phyloP scores from a whole-genome alignment of 1,284 basidiomycete species.

The Trichosporon coremiiforme region DNA sequence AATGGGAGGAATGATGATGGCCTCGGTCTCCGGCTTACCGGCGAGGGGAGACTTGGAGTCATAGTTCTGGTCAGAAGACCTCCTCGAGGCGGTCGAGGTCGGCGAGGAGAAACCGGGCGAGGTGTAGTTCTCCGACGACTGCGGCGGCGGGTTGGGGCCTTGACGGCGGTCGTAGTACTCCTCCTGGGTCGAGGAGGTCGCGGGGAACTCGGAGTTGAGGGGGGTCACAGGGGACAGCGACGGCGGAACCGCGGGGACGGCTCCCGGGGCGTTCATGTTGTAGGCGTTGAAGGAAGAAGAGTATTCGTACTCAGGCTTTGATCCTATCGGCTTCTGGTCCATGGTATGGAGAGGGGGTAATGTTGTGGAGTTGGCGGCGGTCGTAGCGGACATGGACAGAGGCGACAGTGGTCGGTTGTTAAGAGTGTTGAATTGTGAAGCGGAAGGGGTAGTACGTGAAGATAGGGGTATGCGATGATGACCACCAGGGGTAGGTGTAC shows the following conservation, averaged over 20 bases:
- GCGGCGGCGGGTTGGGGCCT: conserved; percentile 2
- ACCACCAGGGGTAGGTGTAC: conserved; percentile 8
- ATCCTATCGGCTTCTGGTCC: conserved; percentile 17
- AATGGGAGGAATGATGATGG: conserved; percentile 28
- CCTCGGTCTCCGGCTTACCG: conserved; percentile 20
- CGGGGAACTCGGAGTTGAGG: conserved; percentile 14
- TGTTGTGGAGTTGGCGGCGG: conserved; percentile 7
- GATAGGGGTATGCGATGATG: conserved; percentile 17
- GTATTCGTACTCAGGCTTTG: conserved; percentile 13
- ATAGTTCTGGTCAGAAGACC: conserved; percentile 18
- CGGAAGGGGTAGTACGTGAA: conserved; percentile 12
- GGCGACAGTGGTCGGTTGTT: conserved; percentile 4
- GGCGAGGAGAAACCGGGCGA: conserved; percentile 1
- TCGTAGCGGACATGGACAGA: conserved; percentile 15
- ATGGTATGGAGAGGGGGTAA: conserved; percentile 9
- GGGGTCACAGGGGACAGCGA: conserved; percentile 7
- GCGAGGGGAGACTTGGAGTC: conserved; percentile 27
- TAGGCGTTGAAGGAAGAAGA: conserved; percentile 3
- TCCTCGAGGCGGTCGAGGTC: conserved; percentile 8
- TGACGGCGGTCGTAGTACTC: conserved; percentile 15
- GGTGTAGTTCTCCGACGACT: conserved; percentile 12
- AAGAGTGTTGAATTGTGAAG: conserved; percentile 2
- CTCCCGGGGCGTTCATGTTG: conserved; percentile 14
- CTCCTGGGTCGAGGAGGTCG: conserved; percentile 4
- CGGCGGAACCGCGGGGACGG: conserved; percentile 8